Conservation (phyloP, 768 basidiomycete species). For the Mycena vitilis region DNA sequence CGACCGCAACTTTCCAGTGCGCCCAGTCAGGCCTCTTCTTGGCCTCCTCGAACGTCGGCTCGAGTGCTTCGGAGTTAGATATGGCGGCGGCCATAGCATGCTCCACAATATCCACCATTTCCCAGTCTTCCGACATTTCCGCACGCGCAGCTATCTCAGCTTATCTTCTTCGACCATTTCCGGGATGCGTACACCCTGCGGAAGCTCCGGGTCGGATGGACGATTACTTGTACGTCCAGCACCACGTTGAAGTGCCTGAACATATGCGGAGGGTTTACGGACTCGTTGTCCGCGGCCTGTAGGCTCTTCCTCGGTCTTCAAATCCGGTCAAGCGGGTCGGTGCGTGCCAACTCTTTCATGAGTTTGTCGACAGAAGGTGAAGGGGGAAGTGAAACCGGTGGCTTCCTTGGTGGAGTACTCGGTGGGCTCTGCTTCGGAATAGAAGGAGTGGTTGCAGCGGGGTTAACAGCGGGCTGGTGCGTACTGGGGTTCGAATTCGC, state of each 20-base stretch:
- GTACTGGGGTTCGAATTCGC: slow-evolving; percentile 5
- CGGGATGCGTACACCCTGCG: slow-evolving; percentile 1
- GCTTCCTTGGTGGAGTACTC: neutral
- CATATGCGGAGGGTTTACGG: slow-evolving; percentile 8
- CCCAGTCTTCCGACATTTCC: neutral
- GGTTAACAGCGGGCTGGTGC: too few species aligned
- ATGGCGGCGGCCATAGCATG: neutral
- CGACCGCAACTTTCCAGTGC: neutral
- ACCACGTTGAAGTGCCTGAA: slow-evolving; percentile 8
- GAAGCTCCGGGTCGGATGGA: neutral
- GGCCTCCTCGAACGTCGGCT: neutral
- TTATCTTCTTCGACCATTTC: neutral
- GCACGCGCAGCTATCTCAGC: neutral
- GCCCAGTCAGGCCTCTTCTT: neutral
- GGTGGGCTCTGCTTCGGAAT: neutral
- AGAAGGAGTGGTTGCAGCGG: neutral
- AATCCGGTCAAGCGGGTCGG: slow-evolving; percentile 20
- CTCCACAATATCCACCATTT: neutral
- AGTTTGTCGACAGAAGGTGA: slow-evolving; percentile 15
- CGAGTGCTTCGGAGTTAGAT: neutral
- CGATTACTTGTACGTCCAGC: slow-evolving; percentile 8
- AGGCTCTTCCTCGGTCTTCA: slow-evolving; percentile 9
- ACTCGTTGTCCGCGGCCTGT: slow-evolving; percentile 7
- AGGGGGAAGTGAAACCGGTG: neutral
- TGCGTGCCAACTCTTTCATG: slow-evolving; percentile 1